phyloP scores from a whole-genome alignment of 441 rosid species.

The Arabidopsis lyrata region DNA sequence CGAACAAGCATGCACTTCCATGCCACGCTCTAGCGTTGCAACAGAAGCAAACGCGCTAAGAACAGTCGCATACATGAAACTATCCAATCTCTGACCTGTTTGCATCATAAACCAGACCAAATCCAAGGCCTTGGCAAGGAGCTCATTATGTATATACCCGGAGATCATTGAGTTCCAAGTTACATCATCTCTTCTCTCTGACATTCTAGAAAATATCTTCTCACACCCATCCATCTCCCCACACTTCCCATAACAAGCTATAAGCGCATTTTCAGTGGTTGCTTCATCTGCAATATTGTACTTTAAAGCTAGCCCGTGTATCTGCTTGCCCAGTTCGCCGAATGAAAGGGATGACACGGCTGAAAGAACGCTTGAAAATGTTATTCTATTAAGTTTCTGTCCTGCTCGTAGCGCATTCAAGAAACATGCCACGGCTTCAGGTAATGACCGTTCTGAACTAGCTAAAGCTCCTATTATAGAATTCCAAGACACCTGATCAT shows the following conservation, averaged over 20 bases:
- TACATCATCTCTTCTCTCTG: constrained; percentile 76
- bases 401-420: constrained; percentile 68
- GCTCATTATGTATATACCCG: constrained; percentile 80
- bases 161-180: constrained; percentile 94
- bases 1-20: constrained; percentile 91
- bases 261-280: constrained; percentile 79
- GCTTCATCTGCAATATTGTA: constrained; percentile 51
- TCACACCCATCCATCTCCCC: constrained; percentile 77
- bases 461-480: constrained; percentile 80
- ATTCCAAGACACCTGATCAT: constrained; percentile 93
- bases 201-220: constrained; percentile 79
- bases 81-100: constrained; percentile 73
- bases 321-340: constrained; percentile 60
- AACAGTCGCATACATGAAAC: constrained; percentile 86
- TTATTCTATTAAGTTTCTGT: constrained; percentile 67
- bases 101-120: constrained; percentile 81
- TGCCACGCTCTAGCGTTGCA: constrained; percentile 89
- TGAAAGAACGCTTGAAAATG: constrained; percentile 72
- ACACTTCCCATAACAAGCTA: constrained; percentile 86
- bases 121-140: constrained; percentile 75
- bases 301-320: constrained; percentile 74
- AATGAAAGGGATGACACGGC: constrained; percentile 66
- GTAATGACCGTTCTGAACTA: constrained; percentile 56
- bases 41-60: constrained; percentile 95
- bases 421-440: constrained; percentile 60